These are phyloP conservation scores for Letharia columbiana DNA, from an alignment of 495 filamentous ascomycete species.

Conservation along the genomic window DNA sequence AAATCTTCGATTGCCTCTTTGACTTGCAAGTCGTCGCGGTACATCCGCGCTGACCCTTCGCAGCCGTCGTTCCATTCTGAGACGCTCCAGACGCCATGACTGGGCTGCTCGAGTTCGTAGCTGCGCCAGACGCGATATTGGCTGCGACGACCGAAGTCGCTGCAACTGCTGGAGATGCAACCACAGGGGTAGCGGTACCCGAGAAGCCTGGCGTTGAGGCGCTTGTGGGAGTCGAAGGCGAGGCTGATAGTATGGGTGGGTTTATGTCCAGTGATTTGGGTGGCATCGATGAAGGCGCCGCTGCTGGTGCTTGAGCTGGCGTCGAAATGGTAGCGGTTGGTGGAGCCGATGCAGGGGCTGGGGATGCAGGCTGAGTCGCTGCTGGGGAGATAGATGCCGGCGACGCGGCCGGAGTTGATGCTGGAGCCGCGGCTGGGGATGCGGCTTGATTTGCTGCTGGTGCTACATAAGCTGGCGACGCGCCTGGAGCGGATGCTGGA, in stretches of 20 bases:
- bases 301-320: slow-evolving; percentile 3
- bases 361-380: slow-evolving; percentile 1
- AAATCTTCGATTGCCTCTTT: slow-evolving; percentile 3
- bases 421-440: background rate
- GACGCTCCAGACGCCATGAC: background rate
- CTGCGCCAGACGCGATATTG: background rate
- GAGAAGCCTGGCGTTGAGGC: slow-evolving; percentile 4
- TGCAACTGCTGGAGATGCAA: background rate
- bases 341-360: slow-evolving; percentile 1
- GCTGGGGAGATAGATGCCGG: background rate
- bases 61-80: background rate
- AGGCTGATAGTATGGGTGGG: slow-evolving; percentile 3
- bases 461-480: slow-evolving; percentile 9
- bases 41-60: background rate
- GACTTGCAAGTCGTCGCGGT: slow-evolving; percentile 3
- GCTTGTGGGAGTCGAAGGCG: background rate
- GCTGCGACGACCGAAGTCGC: background rate
- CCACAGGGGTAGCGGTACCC: background rate
- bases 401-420: slow-evolving; percentile 1
- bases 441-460: slow-evolving; percentile 2
- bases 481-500: slow-evolving; percentile 2
- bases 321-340: background rate
- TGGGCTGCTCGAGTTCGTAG: background rate
- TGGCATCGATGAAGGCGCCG: slow-evolving; percentile 8
- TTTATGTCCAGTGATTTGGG: slow-evolving; percentile 7